Base-by-base conservation (phyloP, 192 early-diverging fungal species). In the Rhizoclosmatium globosum region DNA sequence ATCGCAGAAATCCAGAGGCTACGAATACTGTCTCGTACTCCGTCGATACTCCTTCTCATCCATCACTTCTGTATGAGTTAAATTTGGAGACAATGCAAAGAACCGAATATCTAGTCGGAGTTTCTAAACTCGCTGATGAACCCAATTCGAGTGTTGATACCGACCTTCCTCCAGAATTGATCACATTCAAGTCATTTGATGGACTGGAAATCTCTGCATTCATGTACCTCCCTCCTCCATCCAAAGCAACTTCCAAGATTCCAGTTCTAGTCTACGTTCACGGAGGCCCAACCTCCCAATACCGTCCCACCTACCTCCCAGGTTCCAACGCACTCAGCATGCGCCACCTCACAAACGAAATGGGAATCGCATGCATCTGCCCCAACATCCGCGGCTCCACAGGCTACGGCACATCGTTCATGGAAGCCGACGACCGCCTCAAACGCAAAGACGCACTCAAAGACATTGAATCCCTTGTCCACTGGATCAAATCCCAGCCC, bases 381-480 rank as follows among this genome's bases (percentile, higher is more conserved):
- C 69, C 69, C 15, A 71, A 71, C 56, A 58, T 71, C 38, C 69
- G 69, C 69, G 69, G 69, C n/a, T 53, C 47, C 3, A 71, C 11
- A 4, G 69, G 69, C 47, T 68, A 68, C 45, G 65, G 65, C 23
- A 68, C 42, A 19, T 21, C 65, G 6, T 68, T 68, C 65, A 68
- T 68, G 65, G 65, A 68, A 39, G 17, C 74, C 17, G 74, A 75
- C 47, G 74, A 75, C 65, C 62, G 74, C 3, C 19, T 75, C 0
- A 75, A 75, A 41, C 48, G 74, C 43, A 2, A 66, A 53, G 74
- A 75, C 65, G 61, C 74, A 1, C 38, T 75, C 4, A 66, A 75
- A 44, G 74, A 75, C 60, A 75, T 75, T 39, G 74, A 67, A n/a
- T 19, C 59, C 23, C 65, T 62, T 31, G 65, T 64, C 3, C 21